Conservation (phyloP, 2,329 filamentous ascomycete species). For the Hypoxylon sp. region DNA sequence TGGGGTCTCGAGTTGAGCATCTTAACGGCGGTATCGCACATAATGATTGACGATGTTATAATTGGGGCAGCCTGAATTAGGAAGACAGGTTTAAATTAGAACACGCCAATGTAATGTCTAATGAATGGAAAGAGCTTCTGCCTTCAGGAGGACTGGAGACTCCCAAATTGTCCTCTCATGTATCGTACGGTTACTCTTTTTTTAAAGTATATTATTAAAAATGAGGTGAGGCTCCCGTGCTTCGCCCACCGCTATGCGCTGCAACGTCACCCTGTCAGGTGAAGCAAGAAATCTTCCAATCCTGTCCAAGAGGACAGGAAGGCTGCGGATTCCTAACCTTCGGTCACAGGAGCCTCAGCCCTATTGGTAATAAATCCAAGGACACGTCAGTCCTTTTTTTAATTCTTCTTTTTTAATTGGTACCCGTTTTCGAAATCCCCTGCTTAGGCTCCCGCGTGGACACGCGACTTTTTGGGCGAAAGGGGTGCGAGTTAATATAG, state of each 20-base stretch:
- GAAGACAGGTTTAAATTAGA: neutral
- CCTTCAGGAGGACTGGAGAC: neutral
- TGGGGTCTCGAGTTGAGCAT: too few relatives aligned
- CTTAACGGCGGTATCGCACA: neutral
- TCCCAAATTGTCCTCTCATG: too few relatives aligned
- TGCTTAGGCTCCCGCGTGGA: too few relatives aligned
- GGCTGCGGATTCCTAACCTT: neutral
- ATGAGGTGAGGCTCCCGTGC: neutral
- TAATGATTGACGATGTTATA: conserved; percentile 8
- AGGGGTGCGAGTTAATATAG: conserved; percentile 1
- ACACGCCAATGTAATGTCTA: conserved; percentile 2
- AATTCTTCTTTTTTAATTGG: neutral
- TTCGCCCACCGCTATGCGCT: neutral
- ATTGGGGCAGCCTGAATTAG: neutral
- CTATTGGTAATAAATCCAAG: neutral
- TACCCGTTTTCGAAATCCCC: too few relatives aligned
- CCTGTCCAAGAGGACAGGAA: neutral
- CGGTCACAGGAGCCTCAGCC: neutral
- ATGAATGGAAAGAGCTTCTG: neutral
- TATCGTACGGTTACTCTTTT: neutral
- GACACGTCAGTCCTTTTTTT: neutral
- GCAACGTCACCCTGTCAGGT: neutral
- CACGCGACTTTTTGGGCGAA: neutral
- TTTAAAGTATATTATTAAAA: neutral
- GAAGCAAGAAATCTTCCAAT: neutral